phyloP scores from a whole-genome alignment of 2,329 filamentous ascomycete genomes.

The Ophiocordyceps camponoti-floridani region DNA sequence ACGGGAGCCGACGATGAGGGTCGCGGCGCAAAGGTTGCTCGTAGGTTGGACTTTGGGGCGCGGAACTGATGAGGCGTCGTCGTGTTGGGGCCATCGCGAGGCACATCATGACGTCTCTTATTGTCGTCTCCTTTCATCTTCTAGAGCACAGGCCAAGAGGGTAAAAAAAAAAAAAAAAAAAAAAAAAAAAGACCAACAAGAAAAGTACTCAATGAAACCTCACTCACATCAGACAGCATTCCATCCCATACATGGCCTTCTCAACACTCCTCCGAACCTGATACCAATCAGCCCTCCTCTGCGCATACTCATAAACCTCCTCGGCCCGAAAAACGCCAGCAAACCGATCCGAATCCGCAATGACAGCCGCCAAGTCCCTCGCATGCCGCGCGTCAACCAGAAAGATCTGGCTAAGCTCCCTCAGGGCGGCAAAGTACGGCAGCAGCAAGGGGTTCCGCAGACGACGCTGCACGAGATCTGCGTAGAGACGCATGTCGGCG shows the following conservation, averaged over 20 bases:
- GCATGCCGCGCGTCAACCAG: conserved; percentile 70
- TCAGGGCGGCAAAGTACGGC: conserved; percentile 78
- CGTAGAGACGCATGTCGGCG: conserved; percentile 91
- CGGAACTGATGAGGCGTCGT: conserved; percentile 7
- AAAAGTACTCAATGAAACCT: too few species aligned
- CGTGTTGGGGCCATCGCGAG: too few species aligned
- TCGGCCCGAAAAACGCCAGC: conserved; percentile 85
- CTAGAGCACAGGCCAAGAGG: background rate
- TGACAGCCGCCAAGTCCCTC: conserved; percentile 87
- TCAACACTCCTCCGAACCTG: conserved; percentile 76
- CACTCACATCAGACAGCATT: conserved; percentile 64
- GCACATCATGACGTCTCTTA: too few species aligned
- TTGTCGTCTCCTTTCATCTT: background rate
- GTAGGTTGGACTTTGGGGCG: conserved; percentile 62
- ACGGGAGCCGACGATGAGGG: conserved; percentile 50
- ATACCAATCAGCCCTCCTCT: conserved; percentile 89
- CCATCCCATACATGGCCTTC: conserved; percentile 91
- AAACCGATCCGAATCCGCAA: conserved; percentile 81
- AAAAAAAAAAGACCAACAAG: background rate
- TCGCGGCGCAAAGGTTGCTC: conserved; percentile 57
- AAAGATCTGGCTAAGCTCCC: conserved; percentile 90
- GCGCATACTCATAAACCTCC: conserved; percentile 95
- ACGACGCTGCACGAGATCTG: conserved; percentile 42
- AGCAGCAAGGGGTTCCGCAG: conserved; percentile 70
- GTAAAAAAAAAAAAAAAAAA: background rate